A percentile compares a stretch with the other conserved stretches of the same genome.
phyloP scores from a whole-genome alignment of 179 eudicot genomes.

The Nepenthes alata region DNA sequence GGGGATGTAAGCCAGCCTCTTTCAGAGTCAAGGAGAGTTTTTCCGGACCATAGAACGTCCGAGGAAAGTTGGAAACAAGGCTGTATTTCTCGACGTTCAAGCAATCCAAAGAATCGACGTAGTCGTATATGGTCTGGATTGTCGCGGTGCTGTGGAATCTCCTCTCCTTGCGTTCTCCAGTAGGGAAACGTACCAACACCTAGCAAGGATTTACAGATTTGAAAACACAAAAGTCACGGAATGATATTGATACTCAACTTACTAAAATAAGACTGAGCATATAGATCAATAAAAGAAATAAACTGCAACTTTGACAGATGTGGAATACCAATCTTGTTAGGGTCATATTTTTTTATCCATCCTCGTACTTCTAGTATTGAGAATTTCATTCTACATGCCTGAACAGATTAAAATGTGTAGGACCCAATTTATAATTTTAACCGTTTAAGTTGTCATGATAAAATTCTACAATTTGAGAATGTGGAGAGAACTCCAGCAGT shows the following conservation, averaged over 20 bases:
- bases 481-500: background rate
- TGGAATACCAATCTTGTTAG: no score
- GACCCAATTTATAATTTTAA: no score
- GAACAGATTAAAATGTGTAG: no score
- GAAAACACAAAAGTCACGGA: background rate
- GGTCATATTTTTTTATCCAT: no score
- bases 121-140: constrained; percentile 76
- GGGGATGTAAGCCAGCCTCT: constrained; percentile 94
- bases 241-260: background rate
- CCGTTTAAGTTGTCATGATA: no score
- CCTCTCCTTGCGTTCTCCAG: constrained; percentile 82
- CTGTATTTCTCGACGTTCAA: constrained; percentile 51
- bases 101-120: constrained; percentile 84
- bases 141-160: constrained; percentile 55
- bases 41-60: constrained; percentile 67
- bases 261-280: background rate
- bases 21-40: constrained; percentile 53
- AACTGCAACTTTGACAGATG: no score
- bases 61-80: constrained; percentile 86
- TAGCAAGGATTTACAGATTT: constrained; percentile 5
- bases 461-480: no score
- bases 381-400: no score
- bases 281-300: background rate
- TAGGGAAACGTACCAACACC: constrained; percentile 96
- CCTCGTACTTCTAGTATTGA: no score